Percentiles rank a stretch among this genome's conserved stretches.
These are phyloP conservation scores for Phytophthora sp. DNA, from an alignment of 352 stramenopile species.

Conservation along the genomic window DNA sequence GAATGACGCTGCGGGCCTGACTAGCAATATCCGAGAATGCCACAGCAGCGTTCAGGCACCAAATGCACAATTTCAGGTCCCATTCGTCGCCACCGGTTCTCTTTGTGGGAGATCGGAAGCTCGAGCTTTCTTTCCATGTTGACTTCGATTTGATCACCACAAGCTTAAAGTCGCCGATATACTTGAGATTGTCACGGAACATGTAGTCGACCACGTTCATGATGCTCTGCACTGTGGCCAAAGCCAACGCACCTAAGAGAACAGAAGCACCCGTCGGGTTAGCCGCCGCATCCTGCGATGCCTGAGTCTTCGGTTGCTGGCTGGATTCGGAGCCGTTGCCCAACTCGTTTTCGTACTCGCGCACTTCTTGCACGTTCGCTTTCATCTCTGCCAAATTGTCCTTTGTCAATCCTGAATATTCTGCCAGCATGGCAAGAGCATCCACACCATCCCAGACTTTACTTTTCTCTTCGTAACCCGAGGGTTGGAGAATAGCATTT, in stretches of 20 bases:
- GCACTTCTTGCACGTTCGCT: constrained; percentile 50
- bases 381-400: constrained; percentile 55
- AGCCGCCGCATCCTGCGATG: constrained; percentile 29
- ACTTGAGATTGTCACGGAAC: constrained; percentile 81
- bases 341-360: constrained; percentile 66
- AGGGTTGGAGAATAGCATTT: constrained; percentile 51
- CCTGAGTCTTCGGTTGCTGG: constrained; percentile 27
- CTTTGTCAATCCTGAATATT: constrained; percentile 62
- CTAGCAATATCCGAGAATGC: constrained; percentile 81
- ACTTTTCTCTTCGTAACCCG: constrained; percentile 76
- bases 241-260: constrained; percentile 56
- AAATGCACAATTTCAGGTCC: constrained; percentile 84
- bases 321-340: constrained; percentile 34
- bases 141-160: constrained; percentile 46
- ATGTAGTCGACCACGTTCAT: constrained; percentile 83
- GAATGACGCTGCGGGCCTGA: constrained; percentile 73
- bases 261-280: constrained; percentile 37
- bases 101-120: constrained; percentile 37
- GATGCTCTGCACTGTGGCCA: constrained; percentile 65
- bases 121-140: constrained; percentile 29
- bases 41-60: constrained; percentile 86
- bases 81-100: constrained; percentile 42
- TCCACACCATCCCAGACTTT: constrained; percentile 71
- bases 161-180: constrained; percentile 84
- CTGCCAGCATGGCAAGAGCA: constrained; percentile 72